These are phyloP conservation scores for Phyllosticta ampelicida DNA, from an alignment of 2,329 filamentous ascomycete species.

Conservation along the genomic window DNA sequence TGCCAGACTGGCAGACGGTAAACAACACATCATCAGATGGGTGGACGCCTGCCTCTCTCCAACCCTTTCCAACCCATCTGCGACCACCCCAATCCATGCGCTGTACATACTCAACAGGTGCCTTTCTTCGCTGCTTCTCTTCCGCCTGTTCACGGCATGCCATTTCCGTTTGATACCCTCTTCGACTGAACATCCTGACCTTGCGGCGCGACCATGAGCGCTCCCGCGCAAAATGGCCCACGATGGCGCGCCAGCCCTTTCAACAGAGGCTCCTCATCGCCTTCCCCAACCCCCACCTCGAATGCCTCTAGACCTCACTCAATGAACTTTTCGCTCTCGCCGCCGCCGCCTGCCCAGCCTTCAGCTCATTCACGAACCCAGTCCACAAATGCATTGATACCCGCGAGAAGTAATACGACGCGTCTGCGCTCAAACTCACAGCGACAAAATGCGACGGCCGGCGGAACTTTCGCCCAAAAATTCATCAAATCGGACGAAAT, in stretches of 20 bases:
- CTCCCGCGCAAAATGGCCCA: slow-evolving; percentile 49
- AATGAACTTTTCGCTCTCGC: slow-evolving; percentile 56
- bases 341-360: slow-evolving; percentile 30
- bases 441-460: slow-evolving; percentile 50
- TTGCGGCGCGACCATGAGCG: slow-evolving; percentile 35
- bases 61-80: neutral
- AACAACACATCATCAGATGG: neutral
- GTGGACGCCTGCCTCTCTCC: neutral
- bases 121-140: slow-evolving; percentile 5
- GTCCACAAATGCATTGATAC: slow-evolving; percentile 36
- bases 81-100: neutral
- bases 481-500: slow-evolving; percentile 88
- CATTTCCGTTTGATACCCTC: slow-evolving; percentile 6
- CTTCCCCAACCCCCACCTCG: slow-evolving; percentile 42
- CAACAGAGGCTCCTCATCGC: slow-evolving; percentile 52
- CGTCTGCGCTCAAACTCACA: slow-evolving; percentile 51
- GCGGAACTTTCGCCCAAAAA: slow-evolving; percentile 84
- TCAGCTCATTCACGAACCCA: slow-evolving; percentile 56
- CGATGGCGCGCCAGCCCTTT: slow-evolving; percentile 76
- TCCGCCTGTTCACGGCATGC: slow-evolving; percentile 6
- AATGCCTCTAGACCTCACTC: slow-evolving; percentile 59
- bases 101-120: slow-evolving; percentile 9
- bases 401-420: slow-evolving; percentile 25
- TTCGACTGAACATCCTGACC: neutral
- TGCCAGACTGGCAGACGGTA: neutral